These are phyloP conservation scores for Fusarium zealandicum DNA, from an alignment of 2,329 filamentous ascomycete genomes.

Conservation along the genomic window DNA sequence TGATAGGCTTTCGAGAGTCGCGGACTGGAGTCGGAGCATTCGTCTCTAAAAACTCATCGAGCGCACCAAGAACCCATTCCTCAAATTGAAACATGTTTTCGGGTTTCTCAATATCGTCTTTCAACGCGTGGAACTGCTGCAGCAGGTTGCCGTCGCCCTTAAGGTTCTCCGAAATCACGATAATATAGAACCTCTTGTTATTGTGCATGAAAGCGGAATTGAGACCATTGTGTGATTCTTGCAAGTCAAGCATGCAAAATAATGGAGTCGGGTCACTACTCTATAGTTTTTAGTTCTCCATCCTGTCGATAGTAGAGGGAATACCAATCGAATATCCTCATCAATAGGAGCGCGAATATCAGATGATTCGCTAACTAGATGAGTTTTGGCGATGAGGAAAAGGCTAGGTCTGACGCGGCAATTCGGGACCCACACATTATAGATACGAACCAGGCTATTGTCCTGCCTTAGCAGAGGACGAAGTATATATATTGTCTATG, in stretches of 20 bases:
- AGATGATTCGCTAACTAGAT: too few relatives aligned
- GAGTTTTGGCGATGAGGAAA: too few relatives aligned
- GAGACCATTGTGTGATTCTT: neutral
- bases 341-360: too few relatives aligned
- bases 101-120: slow-evolving; percentile 5
- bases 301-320: too few relatives aligned
- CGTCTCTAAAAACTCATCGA: slow-evolving; percentile 6
- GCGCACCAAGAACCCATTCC: slow-evolving; percentile 16
- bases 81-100: slow-evolving; percentile 15
- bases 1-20: neutral
- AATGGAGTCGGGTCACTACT: too few relatives aligned
- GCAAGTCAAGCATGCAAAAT: neutral
- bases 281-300: too few relatives aligned
- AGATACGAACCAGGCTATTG: slow-evolving; percentile 11
- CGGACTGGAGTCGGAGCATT: slow-evolving; percentile 1
- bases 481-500: slow-evolving; percentile 1
- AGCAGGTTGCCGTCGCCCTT: slow-evolving; percentile 12
- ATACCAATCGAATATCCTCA: too few relatives aligned
- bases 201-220: slow-evolving; percentile 18
- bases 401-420: too few relatives aligned
- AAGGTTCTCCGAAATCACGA: slow-evolving; percentile 9
- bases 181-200: slow-evolving; percentile 10
- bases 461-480: slow-evolving; percentile 9
- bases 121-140: slow-evolving; percentile 11
- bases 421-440: slow-evolving; percentile 10